These are phyloP conservation scores for Lachancea meyersii DNA, from an alignment of 805 yeast species.

Conservation along the genomic window DNA sequence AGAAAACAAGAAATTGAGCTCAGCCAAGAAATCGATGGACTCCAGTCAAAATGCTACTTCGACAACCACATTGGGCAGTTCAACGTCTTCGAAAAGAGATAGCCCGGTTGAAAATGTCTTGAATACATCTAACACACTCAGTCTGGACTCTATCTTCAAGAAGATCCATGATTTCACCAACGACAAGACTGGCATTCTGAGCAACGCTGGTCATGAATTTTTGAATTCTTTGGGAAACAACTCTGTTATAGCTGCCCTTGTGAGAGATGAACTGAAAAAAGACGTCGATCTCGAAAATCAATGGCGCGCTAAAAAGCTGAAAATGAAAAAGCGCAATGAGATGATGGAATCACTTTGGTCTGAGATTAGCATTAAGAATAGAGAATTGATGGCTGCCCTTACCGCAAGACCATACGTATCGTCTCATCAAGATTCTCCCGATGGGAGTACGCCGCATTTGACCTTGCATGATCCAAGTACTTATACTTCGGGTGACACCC, in stretches of 20 bases:
- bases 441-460: slow-evolving; percentile 11
- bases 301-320: slow-evolving; percentile 22
- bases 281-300: slow-evolving; percentile 23
- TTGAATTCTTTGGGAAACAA: slow-evolving; percentile 20
- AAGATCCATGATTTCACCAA: slow-evolving; percentile 20
- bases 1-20: slow-evolving; percentile 22
- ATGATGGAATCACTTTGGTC: slow-evolving; percentile 22
- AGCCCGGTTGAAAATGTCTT: slow-evolving; percentile 5
- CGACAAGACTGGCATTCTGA: slow-evolving; percentile 26
- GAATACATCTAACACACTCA: slow-evolving; percentile 4
- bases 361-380: slow-evolving; percentile 21
- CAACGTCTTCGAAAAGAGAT: neutral
- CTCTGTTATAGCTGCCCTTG: slow-evolving; percentile 17
- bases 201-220: slow-evolving; percentile 22
- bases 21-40: slow-evolving; percentile 17
- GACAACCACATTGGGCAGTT: neutral
- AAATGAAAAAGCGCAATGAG: slow-evolving; percentile 15
- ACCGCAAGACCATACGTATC: slow-evolving; percentile 20
- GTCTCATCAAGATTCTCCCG: neutral
- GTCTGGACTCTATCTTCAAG: slow-evolving; percentile 13
- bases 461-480: slow-evolving; percentile 20
- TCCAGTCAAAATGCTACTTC: slow-evolving; percentile 1
- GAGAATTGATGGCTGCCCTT: slow-evolving; percentile 18
- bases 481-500: slow-evolving; percentile 10
- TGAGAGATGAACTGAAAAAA: slow-evolving; percentile 24